Percentiles rank a stretch among this genome's conserved stretches.
Evolutionary conservation across 768 basidiomycete species (phyloP).

Genomic region (Grammothele lineata): DNA sequence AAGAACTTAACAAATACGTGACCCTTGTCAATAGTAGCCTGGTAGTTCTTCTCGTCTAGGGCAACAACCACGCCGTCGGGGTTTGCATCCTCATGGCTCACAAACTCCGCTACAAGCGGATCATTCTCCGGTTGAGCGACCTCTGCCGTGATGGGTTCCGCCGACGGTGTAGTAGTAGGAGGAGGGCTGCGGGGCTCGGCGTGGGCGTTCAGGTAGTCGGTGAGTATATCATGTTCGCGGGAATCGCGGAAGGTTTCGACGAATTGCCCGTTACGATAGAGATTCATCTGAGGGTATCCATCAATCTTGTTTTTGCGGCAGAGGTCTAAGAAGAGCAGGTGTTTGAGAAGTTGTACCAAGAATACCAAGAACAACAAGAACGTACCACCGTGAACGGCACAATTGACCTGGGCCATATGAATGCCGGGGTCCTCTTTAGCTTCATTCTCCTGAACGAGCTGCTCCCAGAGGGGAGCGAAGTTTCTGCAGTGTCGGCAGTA

Average conservation of each 20-base stretch:
- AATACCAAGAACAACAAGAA: too few species aligned
- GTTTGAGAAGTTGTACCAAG: too few species aligned
- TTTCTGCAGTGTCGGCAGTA: constrained; percentile 75
- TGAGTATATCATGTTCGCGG: constrained; percentile 51
- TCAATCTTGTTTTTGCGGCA: constrained; percentile 65
- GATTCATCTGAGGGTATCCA: constrained; percentile 72
- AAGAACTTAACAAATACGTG: constrained; percentile 76
- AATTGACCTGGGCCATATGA: constrained; percentile 78
- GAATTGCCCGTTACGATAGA: constrained; percentile 65
- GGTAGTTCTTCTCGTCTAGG: constrained; percentile 46
- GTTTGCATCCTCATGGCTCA: constrained; percentile 27
- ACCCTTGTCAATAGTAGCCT: constrained; percentile 38
- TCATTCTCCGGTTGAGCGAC: constrained; percentile 24
- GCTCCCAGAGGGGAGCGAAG: constrained; percentile 82
- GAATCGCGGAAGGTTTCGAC: constrained; percentile 51
- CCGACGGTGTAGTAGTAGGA: constrained; percentile 27
- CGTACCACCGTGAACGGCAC: constrained; percentile 72
- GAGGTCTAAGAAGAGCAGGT: constrained; percentile 57
- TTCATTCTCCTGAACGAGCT: constrained; percentile 52
- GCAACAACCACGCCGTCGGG: constrained; percentile 35
- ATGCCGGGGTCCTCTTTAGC: constrained; percentile 45
- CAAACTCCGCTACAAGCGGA: constrained; percentile 29
- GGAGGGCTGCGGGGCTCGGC: constrained; percentile 23
- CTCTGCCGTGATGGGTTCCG: constrained; percentile 17
- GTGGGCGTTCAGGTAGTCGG: constrained; percentile 50